phyloP scores from a whole-genome alignment of 129 eudicot species.

The Helichrysum umbraculigerum region DNA sequence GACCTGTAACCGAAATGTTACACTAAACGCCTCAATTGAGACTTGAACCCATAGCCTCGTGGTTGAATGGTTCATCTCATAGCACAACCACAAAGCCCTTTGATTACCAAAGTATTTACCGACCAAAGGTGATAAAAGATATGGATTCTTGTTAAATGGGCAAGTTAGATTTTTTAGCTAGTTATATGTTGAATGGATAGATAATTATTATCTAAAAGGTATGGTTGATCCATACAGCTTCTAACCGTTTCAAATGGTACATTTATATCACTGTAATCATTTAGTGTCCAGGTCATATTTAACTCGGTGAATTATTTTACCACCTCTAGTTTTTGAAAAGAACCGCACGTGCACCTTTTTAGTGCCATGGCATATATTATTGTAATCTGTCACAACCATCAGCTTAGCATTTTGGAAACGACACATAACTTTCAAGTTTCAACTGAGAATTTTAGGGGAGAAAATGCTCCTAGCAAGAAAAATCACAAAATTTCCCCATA shows the following conservation, averaged over 20 bases:
- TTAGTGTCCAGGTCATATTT: neutral
- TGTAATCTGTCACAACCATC: neutral
- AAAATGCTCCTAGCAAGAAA: neutral
- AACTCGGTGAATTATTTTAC: neutral
- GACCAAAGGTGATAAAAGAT: neutral
- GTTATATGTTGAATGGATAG: neutral
- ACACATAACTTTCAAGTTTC: neutral
- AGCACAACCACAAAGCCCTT: neutral
- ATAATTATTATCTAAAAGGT: too few species aligned
- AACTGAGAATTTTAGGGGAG: neutral
- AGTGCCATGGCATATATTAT: neutral
- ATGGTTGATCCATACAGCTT: neutral
- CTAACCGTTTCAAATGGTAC: too few species aligned
- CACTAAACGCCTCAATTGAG: neutral
- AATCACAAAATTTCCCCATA: constrained; percentile 3
- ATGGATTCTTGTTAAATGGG: too few species aligned
- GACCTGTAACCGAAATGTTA: neutral
- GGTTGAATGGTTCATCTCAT: neutral
- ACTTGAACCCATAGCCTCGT: neutral
- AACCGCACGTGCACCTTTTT: neutral
- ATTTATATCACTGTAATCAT: neutral
- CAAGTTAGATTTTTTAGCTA: neutral
- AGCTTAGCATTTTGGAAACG: neutral
- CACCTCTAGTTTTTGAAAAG: neutral
- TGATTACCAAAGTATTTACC: neutral